These are phyloP conservation scores for Pseudopithomyces maydicus DNA, from an alignment of 2,329 filamentous ascomycete genomes.

Conservation along the genomic window DNA sequence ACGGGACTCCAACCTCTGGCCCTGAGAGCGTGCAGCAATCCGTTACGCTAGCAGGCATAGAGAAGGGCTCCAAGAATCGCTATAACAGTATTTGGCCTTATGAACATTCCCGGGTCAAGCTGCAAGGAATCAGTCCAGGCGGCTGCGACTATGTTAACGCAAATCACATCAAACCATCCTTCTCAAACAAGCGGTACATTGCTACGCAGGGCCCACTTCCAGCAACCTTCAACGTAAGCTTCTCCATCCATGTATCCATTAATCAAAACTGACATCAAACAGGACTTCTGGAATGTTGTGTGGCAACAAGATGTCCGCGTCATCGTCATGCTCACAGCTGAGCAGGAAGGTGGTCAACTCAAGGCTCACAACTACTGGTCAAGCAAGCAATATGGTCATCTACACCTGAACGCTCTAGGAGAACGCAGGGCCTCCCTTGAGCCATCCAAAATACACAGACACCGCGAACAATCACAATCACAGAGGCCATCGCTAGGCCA, in stretches of 20 bases:
- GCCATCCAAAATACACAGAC: conserved; percentile 56
- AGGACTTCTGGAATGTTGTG: conserved; percentile 98
- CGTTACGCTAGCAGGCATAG: conserved; percentile 85
- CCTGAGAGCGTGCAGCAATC: conserved; percentile 48
- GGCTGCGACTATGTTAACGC: conserved; percentile 95
- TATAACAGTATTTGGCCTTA: conserved; percentile 99
- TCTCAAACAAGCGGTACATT: conserved; percentile 92
- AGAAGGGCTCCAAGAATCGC: conserved; percentile 92
- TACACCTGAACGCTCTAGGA: conserved; percentile 76
- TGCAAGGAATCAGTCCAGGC: conserved; percentile 69
- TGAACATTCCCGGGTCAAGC: conserved; percentile 85
- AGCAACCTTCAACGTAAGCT: conserved; percentile 81
- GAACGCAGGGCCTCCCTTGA: conserved; percentile 84
- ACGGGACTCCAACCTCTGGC: conserved; percentile 51
- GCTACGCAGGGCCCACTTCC: conserved; percentile 93
- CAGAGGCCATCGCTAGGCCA: conserved; percentile 42
- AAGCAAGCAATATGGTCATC: conserved; percentile 74
- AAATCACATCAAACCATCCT: conserved; percentile 78
- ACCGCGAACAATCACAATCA: conserved; percentile 34
- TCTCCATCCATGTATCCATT: background rate
- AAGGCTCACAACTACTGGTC: conserved; percentile 97
- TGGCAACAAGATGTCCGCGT: conserved; percentile 97
- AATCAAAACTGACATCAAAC: conserved; percentile 20
- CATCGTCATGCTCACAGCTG: conserved; percentile 94
- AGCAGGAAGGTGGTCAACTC: conserved; percentile 88